Evolutionary conservation across 495 filamentous ascomycete genomes (phyloP).

Genomic region (Hypoxylon perforatum): DNA sequence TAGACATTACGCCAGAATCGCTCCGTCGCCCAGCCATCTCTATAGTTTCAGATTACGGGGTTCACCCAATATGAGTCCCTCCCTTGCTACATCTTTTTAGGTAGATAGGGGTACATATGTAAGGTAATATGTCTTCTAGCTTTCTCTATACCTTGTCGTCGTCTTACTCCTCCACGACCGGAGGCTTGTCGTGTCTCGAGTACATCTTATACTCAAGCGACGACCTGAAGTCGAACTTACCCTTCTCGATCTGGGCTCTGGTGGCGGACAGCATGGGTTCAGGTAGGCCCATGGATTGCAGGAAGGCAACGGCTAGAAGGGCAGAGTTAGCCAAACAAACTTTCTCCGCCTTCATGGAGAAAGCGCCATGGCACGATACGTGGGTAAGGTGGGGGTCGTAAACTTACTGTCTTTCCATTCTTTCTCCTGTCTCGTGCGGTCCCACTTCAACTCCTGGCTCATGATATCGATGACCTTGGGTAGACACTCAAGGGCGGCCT

Average conservation of each 20-base stretch:
- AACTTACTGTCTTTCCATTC: constrained; percentile 84
- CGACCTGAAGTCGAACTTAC: constrained; percentile 75
- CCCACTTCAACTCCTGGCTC: constrained; percentile 89
- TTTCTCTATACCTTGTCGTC: too few relatives aligned
- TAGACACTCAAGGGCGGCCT: constrained; percentile 91
- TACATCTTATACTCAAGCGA: constrained; percentile 77
- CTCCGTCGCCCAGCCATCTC: constrained; percentile 34
- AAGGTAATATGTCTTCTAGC: not conserved
- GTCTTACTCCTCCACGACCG: constrained; percentile 40
- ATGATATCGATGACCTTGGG: constrained; percentile 93
- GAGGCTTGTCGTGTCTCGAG: constrained; percentile 68
- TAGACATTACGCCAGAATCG: constrained; percentile 28
- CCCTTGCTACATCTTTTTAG: constrained; percentile 9
- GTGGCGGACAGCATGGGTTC: constrained; percentile 76
- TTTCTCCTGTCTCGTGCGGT: constrained; percentile 73
- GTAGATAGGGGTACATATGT: too few relatives aligned
- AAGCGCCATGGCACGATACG: not conserved
- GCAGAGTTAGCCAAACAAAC: constrained; percentile 19
- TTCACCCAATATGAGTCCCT: constrained; percentile 19
- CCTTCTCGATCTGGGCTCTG: constrained; percentile 81
- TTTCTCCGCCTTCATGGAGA: not conserved
- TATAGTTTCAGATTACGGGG: constrained; percentile 28
- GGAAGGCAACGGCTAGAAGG: constrained; percentile 68
- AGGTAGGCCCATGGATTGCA: constrained; percentile 88
- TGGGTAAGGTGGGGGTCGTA: not conserved